Percentiles rank a stretch among this genome's conserved stretches.
Evolutionary conservation across 1,139 yeast species (phyloP).

Genomic region (Hemisphaericaspora xylanilytica): DNA sequence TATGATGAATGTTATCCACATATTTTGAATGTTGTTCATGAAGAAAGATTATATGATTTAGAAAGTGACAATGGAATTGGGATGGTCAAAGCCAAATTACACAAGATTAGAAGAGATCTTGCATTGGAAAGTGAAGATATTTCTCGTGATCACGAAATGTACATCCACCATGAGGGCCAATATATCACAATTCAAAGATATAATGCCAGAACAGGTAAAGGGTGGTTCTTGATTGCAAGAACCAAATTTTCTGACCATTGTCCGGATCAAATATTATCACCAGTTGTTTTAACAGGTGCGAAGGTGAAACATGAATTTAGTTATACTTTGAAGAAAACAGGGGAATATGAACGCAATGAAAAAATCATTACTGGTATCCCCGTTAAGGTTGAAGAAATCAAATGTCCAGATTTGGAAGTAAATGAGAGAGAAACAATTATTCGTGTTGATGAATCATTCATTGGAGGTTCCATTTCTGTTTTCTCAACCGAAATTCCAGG

Average conservation of each 20-base stretch:
- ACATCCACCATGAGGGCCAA: constrained; percentile 91
- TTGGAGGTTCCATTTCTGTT: constrained; percentile 89
- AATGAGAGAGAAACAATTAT: constrained; percentile 48
- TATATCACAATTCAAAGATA: constrained; percentile 87
- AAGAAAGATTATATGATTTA: constrained; percentile 61
- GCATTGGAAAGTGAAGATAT: constrained; percentile 65
- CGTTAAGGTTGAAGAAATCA: constrained; percentile 54
- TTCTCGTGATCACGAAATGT: constrained; percentile 80
- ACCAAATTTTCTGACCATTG: constrained; percentile 59
- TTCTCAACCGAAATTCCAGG: constrained; percentile 69
- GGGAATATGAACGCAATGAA: constrained; percentile 45
- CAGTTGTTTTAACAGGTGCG: constrained; percentile 65
- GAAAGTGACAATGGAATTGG: constrained; percentile 66
- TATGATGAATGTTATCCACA: constrained; percentile 90
- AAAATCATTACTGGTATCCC: constrained; percentile 59
- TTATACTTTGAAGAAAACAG: constrained; percentile 52
- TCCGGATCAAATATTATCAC: constrained; percentile 53
- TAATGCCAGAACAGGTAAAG: constrained; percentile 80
- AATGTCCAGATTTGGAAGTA: constrained; percentile 47
- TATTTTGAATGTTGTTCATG: constrained; percentile 78
- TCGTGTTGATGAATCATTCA: constrained; percentile 52
- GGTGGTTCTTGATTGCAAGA: constrained; percentile 87
- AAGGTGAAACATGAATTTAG: constrained; percentile 60
- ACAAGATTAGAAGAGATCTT: constrained; percentile 55
- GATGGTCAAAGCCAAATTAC: constrained; percentile 59